phyloP scores from a whole-genome alignment of 306 rosid genomes.

The Lablab purpureus region DNA sequence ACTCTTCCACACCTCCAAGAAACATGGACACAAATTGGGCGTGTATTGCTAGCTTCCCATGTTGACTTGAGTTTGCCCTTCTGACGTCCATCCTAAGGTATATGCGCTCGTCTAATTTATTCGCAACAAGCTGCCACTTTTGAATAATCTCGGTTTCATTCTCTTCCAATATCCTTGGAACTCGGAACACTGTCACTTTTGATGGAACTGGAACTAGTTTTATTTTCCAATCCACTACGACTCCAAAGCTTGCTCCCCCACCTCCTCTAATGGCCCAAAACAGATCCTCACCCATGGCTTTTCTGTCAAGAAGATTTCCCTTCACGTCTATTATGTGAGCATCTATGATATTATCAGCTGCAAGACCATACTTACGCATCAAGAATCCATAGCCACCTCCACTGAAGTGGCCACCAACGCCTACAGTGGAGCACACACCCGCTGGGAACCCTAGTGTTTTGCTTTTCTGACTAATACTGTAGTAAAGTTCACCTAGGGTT shows the following conservation, averaged over 20 bases:
- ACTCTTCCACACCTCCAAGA: slow-evolving; percentile 49
- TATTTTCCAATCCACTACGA: slow-evolving; percentile 58
- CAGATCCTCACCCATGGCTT: slow-evolving; percentile 69
- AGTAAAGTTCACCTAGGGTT: slow-evolving; percentile 45
- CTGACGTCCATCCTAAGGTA: neutral
- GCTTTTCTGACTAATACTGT: slow-evolving; percentile 25
- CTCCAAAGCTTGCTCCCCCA: slow-evolving; percentile 72
- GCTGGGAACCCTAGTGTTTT: slow-evolving; percentile 51
- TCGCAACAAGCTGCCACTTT: slow-evolving; percentile 63
- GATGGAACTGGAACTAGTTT: slow-evolving; percentile 61
- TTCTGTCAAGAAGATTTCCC: slow-evolving; percentile 63
- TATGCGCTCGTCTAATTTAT: neutral
- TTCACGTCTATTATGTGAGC: slow-evolving; percentile 60
- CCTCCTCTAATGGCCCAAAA: slow-evolving; percentile 86
- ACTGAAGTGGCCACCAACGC: slow-evolving; percentile 69
- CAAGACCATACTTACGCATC: slow-evolving; percentile 63
- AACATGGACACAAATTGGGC: neutral
- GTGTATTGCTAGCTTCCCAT: neutral
- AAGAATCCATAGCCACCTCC: slow-evolving; percentile 77
- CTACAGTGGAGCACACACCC: slow-evolving; percentile 64
- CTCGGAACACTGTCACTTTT: slow-evolving; percentile 56
- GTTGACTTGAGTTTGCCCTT: neutral
- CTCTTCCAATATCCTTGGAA: slow-evolving; percentile 52
- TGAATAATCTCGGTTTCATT: slow-evolving; percentile 55
- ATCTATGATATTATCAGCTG: slow-evolving; percentile 64